Conservation (phyloP, 176 grass and related monocot species). For the Oropetium thomaeum region DNA sequence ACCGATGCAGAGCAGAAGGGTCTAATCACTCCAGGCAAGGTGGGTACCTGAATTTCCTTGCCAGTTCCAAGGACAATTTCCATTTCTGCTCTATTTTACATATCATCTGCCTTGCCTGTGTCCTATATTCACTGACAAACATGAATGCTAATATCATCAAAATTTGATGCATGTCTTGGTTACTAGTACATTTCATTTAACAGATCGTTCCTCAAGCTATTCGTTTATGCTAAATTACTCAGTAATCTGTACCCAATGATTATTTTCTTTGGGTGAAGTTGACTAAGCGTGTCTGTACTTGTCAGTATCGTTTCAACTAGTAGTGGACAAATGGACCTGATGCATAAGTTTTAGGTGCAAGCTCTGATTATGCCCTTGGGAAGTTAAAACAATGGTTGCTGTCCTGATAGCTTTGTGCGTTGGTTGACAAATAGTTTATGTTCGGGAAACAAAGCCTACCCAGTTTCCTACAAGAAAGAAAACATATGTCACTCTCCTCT, state of each 20-base stretch:
- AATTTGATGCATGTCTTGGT: not conserved
- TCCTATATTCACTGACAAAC: not conserved
- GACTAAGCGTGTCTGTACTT: not conserved
- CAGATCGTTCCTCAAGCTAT: not conserved
- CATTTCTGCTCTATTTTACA: not conserved
- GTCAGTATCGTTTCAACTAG: not conserved
- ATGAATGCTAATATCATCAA: not conserved
- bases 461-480: not conserved
- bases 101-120: not conserved
- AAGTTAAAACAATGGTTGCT: not conserved
- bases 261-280: not conserved
- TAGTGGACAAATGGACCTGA: not conserved
- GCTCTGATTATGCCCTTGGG: not conserved
- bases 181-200: not conserved
- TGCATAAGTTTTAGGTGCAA: not conserved
- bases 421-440: not conserved
- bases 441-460: not conserved
- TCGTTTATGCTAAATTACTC: not conserved
- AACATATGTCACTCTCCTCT: not conserved
- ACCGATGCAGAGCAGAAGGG: constrained; percentile 75
- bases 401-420: not conserved
- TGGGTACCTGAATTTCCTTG: constrained; percentile 22
- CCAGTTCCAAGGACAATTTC: not conserved
- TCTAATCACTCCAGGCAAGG: constrained; percentile 58
- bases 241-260: not conserved